phyloP scores from a whole-genome alignment of 345 rosid genomes.

The Brassica juncea region DNA sequence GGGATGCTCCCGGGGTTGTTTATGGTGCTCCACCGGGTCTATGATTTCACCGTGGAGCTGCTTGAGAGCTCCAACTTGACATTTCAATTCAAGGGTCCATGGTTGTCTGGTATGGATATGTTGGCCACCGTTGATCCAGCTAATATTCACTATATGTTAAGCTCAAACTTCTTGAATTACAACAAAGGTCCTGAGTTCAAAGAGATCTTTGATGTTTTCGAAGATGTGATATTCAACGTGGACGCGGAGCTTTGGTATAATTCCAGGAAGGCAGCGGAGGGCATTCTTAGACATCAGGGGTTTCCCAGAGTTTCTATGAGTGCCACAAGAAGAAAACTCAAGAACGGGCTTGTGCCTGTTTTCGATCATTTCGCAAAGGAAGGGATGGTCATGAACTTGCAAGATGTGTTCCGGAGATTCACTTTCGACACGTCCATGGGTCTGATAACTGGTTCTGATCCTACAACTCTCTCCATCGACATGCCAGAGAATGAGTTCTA shows the following conservation, averaged over 20 bases:
- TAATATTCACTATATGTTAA: not conserved
- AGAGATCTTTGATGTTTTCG: not conserved
- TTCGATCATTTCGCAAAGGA: conserved; percentile 32
- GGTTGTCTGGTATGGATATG: not conserved
- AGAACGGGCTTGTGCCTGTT: conserved; percentile 42
- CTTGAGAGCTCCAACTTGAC: not conserved
- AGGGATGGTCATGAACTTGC: not conserved
- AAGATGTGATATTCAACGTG: not conserved
- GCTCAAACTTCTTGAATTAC: not conserved
- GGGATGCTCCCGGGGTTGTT: not conserved
- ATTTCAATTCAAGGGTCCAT: not conserved
- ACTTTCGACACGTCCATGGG: not conserved
- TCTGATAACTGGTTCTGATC: not conserved
- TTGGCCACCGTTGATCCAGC: not conserved
- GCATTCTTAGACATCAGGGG: not conserved
- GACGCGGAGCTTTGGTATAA: not conserved
- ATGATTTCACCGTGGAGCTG: not conserved
- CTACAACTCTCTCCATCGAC: not conserved
- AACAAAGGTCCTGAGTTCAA: not conserved
- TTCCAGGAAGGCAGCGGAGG: not conserved
- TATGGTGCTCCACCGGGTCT: not conserved
- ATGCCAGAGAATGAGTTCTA: not conserved
- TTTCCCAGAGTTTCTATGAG: not conserved
- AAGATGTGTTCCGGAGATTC: conserved; percentile 1
- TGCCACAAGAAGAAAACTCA: not conserved